Base-by-base conservation (phyloP, 2,329 filamentous ascomycete genomes). In the Pestalotiopsis fici region DNA sequence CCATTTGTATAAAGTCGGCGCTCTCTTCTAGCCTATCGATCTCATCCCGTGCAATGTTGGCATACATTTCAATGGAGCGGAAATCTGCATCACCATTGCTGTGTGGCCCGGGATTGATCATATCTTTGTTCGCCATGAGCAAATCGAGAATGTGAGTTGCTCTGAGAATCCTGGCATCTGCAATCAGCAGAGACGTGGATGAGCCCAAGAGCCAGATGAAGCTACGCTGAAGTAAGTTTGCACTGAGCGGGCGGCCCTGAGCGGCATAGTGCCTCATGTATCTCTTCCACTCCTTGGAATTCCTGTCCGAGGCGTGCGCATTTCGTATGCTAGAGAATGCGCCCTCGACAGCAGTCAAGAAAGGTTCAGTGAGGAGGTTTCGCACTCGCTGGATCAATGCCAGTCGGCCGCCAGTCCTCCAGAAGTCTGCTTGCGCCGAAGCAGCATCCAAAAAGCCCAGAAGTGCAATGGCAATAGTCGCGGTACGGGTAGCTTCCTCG, bases 291-390 rank as follows among this genome's bases (percentile, higher is more conserved):
- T 97, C 93, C 74, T 90, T 92, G 23, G 93, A 83, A 31, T 87
- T 82, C 60, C 86, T 85, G 69, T 93, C 90, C 27, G 89, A 82
- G 31, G 86, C 86, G 71, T 89, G 90, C 2, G 91, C 87, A 79
- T 97, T 97, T 66, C 95, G 91, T 70, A 98, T 92, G 9, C 93
- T 94, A 9, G 95, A 98, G 67, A 97, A 91, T 9, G 94, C 93
- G 0, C 93, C 94, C 80, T 98, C 96, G 47, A 98, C 88, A 2
- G 93, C 90, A 13, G 97, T 88, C 71, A 98, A 86, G 76, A 97
- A 97, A 6, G 89, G 85, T 74, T 97, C 95, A 0, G 94, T 95
- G 13, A 99, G 83, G 21, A 97, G 86, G 37, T 86, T 84, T 65
- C 90, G 90, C 39, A 97, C 81, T 60, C 89, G 87, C 68, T 92